phyloP scores from a whole-genome alignment of 2,329 filamentous ascomycete species.

The Fusarium fracticaudum region DNA sequence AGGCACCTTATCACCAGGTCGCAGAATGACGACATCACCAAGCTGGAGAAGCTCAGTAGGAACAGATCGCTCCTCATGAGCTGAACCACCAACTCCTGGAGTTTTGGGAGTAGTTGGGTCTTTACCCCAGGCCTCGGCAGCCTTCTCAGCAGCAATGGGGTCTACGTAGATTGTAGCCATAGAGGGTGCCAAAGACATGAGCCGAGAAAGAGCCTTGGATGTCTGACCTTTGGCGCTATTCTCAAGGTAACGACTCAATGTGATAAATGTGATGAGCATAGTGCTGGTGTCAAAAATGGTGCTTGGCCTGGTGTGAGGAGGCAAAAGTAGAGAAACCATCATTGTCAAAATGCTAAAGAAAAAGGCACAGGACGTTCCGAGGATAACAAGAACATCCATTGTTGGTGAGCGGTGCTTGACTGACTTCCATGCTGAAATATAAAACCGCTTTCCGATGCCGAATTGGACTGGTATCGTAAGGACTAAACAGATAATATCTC shows the following conservation, averaged over 20 bases:
- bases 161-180: conserved; percentile 98
- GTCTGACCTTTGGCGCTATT: conserved; percentile 97
- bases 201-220: conserved; percentile 87
- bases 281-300: conserved; percentile 98
- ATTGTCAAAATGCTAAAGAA: conserved; percentile 93
- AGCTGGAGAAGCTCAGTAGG: conserved; percentile 95
- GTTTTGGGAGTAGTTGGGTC: conserved; percentile 27
- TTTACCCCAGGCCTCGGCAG: conserved; percentile 77
- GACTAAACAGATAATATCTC: conserved; percentile 83
- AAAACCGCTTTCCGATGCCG: conserved; percentile 94
- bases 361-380: conserved; percentile 95
- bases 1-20: conserved; percentile 95
- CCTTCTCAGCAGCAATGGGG: conserved; percentile 91
- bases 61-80: conserved; percentile 84
- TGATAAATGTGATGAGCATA: conserved; percentile 97
- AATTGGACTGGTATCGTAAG: conserved; percentile 96
- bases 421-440: conserved; percentile 91
- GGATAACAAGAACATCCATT: conserved; percentile 95
- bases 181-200: conserved; percentile 96
- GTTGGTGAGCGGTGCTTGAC: conserved; percentile 90
- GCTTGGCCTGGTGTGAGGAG: conserved; percentile 80
- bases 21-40: conserved; percentile 90
- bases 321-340: conserved; percentile 79
- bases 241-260: conserved; percentile 88
- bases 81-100: conserved; percentile 59